These are phyloP conservation scores for Aspergillus pseudonomiae DNA, from an alignment of 2,329 filamentous ascomycete genomes.

Conservation along the genomic window DNA sequence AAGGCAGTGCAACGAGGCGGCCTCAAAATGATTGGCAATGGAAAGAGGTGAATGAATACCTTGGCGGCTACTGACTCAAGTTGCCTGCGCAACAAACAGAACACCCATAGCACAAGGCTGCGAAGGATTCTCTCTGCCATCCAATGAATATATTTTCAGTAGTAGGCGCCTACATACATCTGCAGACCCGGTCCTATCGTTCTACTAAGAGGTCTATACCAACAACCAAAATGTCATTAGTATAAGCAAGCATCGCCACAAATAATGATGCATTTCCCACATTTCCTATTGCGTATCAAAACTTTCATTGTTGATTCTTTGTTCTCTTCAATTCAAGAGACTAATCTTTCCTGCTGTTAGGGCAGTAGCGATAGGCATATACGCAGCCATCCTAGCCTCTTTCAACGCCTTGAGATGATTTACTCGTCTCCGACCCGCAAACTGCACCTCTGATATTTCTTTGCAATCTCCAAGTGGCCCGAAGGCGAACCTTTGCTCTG, in stretches of 20 bases:
- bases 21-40: not conserved
- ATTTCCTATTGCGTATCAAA: not conserved
- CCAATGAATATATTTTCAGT: not conserved
- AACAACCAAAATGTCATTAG: not conserved
- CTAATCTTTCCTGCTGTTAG: slow-evolving; percentile 48
- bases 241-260: not conserved
- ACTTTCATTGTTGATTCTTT: not conserved
- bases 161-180: not conserved
- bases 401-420: slow-evolving; percentile 34
- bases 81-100: not conserved
- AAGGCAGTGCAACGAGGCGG: not conserved
- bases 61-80: not conserved
- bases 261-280: not conserved
- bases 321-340: slow-evolving; percentile 37
- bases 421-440: slow-evolving; percentile 37
- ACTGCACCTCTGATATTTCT: slow-evolving; percentile 36
- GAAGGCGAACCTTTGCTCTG: slow-evolving; percentile 38
- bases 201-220: not conserved
- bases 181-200: not conserved
- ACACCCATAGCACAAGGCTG: not conserved
- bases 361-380: slow-evolving; percentile 35
- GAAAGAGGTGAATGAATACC: not conserved
- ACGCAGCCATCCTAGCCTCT: slow-evolving; percentile 32
- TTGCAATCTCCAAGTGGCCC: slow-evolving; percentile 43
- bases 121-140: not conserved